Conservation (phyloP, 139 green algal genomes). For the Chlamydomonas schloesseri region DNA sequence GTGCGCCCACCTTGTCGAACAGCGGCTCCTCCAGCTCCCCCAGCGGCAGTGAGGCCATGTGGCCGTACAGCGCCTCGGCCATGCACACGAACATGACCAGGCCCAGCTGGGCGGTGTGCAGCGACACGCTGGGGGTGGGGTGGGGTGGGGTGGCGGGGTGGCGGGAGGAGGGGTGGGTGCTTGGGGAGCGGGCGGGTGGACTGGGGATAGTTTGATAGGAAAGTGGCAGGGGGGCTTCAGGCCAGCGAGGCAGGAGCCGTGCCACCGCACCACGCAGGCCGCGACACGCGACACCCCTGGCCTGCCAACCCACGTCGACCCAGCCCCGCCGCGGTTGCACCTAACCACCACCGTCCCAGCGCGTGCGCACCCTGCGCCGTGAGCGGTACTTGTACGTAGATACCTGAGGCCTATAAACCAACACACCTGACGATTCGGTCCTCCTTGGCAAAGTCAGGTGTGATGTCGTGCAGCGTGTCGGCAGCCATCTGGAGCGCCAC, state of each 20-base stretch:
- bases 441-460: background rate
- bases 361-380: too few species aligned
- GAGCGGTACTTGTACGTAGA: too few species aligned
- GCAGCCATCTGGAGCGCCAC: conserved; percentile 15
- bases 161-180: background rate
- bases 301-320: too few species aligned
- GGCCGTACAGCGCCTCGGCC: conserved; percentile 31
- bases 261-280: too few species aligned
- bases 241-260: too few species aligned
- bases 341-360: too few species aligned
- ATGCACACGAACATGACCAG: conserved; percentile 33
- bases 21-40: conserved; percentile 43
- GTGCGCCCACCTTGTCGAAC: conserved; percentile 14
- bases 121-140: conserved; percentile 13
- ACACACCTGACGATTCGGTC: conserved; percentile 36
- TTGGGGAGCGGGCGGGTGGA: background rate
- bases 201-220: background rate
- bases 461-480: background rate
- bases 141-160: background rate
- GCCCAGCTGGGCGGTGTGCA: conserved; percentile 4
- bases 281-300: too few species aligned
- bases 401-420: too few species aligned
- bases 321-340: too few species aligned
- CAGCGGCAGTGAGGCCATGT: conserved; percentile 25
- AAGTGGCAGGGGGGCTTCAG: too few species aligned